Evolutionary conservation across 2,329 filamentous ascomycete genomes (phyloP), one percentile per base, ranked within the genome.

Genomic region (Scortechinia acanthostroma): DNA sequence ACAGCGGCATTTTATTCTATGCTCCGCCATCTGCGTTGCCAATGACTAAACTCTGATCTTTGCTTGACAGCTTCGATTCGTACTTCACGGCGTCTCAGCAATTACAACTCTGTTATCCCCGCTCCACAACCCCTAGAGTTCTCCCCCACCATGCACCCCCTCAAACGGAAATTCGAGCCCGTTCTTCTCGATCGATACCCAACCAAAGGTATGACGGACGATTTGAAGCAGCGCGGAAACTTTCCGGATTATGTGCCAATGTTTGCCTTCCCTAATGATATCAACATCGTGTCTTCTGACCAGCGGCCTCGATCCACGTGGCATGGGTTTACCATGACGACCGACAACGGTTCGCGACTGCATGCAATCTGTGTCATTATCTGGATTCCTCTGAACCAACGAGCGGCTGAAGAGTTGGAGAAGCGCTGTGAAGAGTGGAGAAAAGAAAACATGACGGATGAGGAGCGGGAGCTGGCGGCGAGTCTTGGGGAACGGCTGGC

Each of bases 271-370:
- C 93, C 93, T 42, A 96, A 97, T 63, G 93, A 98, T 62, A 93
- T 98, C 54, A 90, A 90, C 51, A 93, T 98, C 44, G 88, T 97
- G 6, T 96, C 93, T 1, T 91, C 91, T 1, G 93, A 98, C 57
- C 89, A 95, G 60, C 78, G 91, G 49, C 93, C 93, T 1, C 77
- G 90, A 49, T 91, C 93, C n/a, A 96, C 91, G 20, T 98, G 93
- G 93, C 93, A 98, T 65, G 93, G 93, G 43, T 98, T 98, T 59
- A 91, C 89, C 50, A 97, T 98, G 93, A 98, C 93, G 2, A 86
- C 86, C 19, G 87, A 88, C 46, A 91, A 97, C 59, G 91, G 89
- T 55, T 86, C 88, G 46, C 95, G 93, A 61, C 73, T 97, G 17
- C 91, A 97, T 58, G 91, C 90, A 23, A 88, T 97, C 47, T 91